Evolutionary conservation across 2,329 filamentous ascomycete species (phyloP).

Genomic region (Fusarium sp.): DNA sequence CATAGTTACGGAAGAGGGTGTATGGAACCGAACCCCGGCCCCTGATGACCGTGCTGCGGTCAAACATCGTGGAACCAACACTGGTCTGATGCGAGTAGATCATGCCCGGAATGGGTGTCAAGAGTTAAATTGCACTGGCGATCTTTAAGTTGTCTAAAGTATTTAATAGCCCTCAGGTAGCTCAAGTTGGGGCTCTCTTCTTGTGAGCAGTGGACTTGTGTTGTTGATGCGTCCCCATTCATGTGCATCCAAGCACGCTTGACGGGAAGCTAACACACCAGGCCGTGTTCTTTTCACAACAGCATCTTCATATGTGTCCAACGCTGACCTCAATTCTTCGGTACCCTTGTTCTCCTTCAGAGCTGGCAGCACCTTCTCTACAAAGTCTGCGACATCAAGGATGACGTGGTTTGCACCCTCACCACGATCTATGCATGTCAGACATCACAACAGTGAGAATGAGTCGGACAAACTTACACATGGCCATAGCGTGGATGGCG

Average conservation of each 20-base stretch:
- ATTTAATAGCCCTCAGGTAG: neutral
- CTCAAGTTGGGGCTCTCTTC: constrained; percentile 47
- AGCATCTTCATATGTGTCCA: constrained; percentile 58
- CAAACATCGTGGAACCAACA: neutral
- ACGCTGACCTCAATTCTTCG: constrained; percentile 37
- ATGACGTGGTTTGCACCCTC: constrained; percentile 70
- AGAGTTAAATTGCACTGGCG: neutral
- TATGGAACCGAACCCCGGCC: neutral
- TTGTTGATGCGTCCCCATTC: constrained; percentile 57
- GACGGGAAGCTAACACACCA: constrained; percentile 62
- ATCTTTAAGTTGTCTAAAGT: neutral
- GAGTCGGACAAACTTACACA: constrained; percentile 59
- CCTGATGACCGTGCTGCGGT: neutral
- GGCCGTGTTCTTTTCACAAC: constrained; percentile 57
- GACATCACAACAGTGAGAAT: rapidly evolving
- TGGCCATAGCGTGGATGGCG: constrained; percentile 68
- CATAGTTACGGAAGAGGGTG: neutral
- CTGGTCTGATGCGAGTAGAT: neutral
- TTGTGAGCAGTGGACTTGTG: constrained; percentile 53
- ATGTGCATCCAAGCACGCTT: constrained; percentile 67
- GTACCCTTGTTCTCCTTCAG: neutral
- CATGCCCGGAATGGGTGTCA: neutral
- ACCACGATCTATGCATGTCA: constrained; percentile 58
- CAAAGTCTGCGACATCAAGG: constrained; percentile 61
- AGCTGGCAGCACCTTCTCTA: constrained; percentile 46